phyloP scores from a whole-genome alignment of 345 rosid species.

The Syzygium aqueum region DNA sequence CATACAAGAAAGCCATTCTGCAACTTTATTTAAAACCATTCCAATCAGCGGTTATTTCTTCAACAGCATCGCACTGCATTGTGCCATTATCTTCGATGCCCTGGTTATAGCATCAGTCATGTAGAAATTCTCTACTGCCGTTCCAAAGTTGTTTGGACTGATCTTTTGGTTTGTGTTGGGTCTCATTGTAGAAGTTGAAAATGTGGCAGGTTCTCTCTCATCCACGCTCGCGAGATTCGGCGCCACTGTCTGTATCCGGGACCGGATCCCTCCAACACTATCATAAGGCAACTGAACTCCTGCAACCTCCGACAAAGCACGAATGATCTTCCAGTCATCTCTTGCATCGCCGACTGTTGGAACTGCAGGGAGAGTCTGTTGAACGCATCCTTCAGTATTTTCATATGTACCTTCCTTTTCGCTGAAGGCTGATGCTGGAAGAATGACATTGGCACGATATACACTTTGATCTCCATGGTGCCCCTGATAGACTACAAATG shows the following conservation, averaged over 20 bases:
- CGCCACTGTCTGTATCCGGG: slow-evolving; percentile 72
- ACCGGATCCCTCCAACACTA: slow-evolving; percentile 48
- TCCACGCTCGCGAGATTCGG: slow-evolving; percentile 73
- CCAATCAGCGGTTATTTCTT: slow-evolving; percentile 44
- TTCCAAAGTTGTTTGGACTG: slow-evolving; percentile 45
- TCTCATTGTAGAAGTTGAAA: slow-evolving; percentile 54
- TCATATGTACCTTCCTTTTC: slow-evolving; percentile 96
- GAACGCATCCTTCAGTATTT: slow-evolving; percentile 86
- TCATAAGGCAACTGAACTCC: slow-evolving; percentile 74
- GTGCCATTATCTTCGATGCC: slow-evolving; percentile 98
- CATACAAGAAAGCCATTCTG: background rate
- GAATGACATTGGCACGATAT: slow-evolving; percentile 84
- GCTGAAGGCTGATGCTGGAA: slow-evolving; percentile 84
- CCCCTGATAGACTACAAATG: slow-evolving; percentile 93
- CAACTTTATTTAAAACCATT: background rate
- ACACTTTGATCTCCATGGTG: slow-evolving; percentile 91
- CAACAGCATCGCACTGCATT: slow-evolving; percentile 70
- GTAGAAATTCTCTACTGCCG: slow-evolving; percentile 70
- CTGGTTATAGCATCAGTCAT: slow-evolving; percentile 94
- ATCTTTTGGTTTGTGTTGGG: slow-evolving; percentile 37
- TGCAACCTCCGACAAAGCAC: slow-evolving; percentile 86
- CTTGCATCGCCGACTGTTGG: slow-evolving; percentile 97
- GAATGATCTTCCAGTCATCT: slow-evolving; percentile 95
- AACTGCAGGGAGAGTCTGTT: slow-evolving; percentile 92
- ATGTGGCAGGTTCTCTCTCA: slow-evolving; percentile 70